Evolutionary conservation across 2,329 filamentous ascomycete species (phyloP).

Genomic region (Talaromyces funiculosus): DNA sequence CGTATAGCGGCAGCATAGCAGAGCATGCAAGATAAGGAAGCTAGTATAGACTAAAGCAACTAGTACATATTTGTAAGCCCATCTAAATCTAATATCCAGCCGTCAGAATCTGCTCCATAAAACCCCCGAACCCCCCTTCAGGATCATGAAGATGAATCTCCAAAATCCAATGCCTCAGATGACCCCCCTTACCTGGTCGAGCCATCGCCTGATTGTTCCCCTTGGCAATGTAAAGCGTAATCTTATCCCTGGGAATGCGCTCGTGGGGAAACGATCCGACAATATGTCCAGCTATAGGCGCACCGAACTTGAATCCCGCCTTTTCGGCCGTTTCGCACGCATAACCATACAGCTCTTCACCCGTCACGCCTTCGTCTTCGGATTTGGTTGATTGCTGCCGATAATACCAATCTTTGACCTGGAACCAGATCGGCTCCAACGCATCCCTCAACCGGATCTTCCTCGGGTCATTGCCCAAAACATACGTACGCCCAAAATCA

Average conservation of each 20-base stretch:
- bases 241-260: conserved; percentile 46
- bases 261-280: conserved; percentile 50
- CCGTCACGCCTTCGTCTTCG: conserved; percentile 40
- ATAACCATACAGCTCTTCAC: conserved; percentile 44
- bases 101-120: conserved; percentile 37
- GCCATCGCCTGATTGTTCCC: conserved; percentile 42
- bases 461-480: conserved; percentile 43
- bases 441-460: conserved; percentile 44
- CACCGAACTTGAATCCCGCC: conserved; percentile 44
- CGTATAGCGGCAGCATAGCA: neutral
- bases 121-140: conserved; percentile 36
- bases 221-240: conserved; percentile 41
- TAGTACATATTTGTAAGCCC: neutral
- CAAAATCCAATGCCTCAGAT: conserved; percentile 47
- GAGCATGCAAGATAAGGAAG: neutral
- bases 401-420: conserved; percentile 38
- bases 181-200: conserved; percentile 35
- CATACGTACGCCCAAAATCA: conserved; percentile 50
- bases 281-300: conserved; percentile 45
- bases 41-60: neutral
- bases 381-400: neutral
- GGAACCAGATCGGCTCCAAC: conserved; percentile 44
- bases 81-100: neutral
- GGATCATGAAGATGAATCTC: conserved; percentile 46
- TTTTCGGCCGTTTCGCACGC: conserved; percentile 34